Base-by-base conservation (phyloP, 257 asterid species). In the Apocynum venetum region DNA sequence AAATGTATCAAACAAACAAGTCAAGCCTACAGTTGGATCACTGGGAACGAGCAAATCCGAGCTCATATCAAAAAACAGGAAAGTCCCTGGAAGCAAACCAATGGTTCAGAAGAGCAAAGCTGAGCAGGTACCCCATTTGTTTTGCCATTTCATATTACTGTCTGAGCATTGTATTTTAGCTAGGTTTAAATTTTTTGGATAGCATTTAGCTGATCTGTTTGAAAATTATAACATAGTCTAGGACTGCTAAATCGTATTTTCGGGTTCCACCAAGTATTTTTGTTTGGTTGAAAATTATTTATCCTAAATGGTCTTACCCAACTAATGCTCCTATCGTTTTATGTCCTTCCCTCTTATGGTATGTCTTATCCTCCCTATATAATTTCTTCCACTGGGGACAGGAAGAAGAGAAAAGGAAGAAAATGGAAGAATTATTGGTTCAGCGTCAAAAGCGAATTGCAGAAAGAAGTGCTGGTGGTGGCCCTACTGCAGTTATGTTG, bases 401-500 rank as follows among this genome's bases (percentile, higher is more conserved):
- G 96, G 97, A 92, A 76, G 93, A 92, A 63, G 96, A 86, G 82
- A 86, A 82, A 38, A 84, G 88, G 86, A 91, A 88, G 92, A 92
- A 71, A 84, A 78, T 86, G 86, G 97, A 92, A 82, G 95, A 89
- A 80, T 56, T 88, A 52, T 68, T 71, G 75, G 75, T 47, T 14
- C 92, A 88, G 84, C 91, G 97, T 10, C 96, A 92, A 69, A 91
- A 85, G 86, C 85, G 97, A 83, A 92, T 91, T 40, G 96, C 97
- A 1, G 95, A 89, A 84, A 88, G 97, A 89, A 90, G 92, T 82
- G 84, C 84, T 77, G 84, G 88, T 25, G 86, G 78, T 73, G 88
- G 86, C 73, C 74, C 75, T 72, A 35, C 73, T 13, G 71, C 80
- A 15, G 82, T 78, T 63, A 75, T 78, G 63, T 43, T 89, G 31